Evolutionary conservation across 371 early-diverging fungal genomes (phyloP), one percentile per base, ranked within the genome.

Genomic region (Conidiobolus incongruus): DNA sequence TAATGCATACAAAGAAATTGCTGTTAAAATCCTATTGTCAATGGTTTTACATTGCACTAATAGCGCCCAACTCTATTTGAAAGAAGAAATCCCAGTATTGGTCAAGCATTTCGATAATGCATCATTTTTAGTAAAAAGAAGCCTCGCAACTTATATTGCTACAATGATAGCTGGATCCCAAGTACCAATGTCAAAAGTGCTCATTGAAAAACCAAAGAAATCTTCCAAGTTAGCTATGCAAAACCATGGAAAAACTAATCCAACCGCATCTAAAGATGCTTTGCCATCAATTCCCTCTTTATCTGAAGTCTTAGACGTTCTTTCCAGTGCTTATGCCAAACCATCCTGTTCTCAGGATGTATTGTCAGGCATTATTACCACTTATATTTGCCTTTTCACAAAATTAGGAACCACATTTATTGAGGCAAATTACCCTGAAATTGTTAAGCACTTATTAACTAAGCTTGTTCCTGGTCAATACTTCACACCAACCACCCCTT

Each of bases 161-260:
- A 42, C 43, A 2, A 12, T 42, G 43, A 19, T 42, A n/a, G 43
- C 43, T n/a, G 43, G 43, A 12, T 42, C 43, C 0, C 43, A 42
- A 19, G 31, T 28, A 10, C 15, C 33, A 12, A 34, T 15, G 8
- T 17, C 15, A 16, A 42, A 42, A 19, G 17, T 42, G 13, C 11
- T 32, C 15, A 16, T 42, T 16, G 11, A 30, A 19, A 42, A 42
- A 23, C 43, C 43, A 12, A 42, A 42, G 34, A 42, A 42, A 30
- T 15, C 15, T 8, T 16, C 3, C 26, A 26, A 26, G 8, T 26
- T 42, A 33, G 37, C 8, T 20, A 28, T 28, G 2, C 17, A 20
- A 28, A 10, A 15, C 15, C 33, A 15, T 15, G 22, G 33, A 32
- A 42, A 42, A 17, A 4, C 26, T 8, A 15, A 29, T 2, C 7